Base-by-base conservation (phyloP, 495 filamentous ascomycete species). In the Patellaria atrata region DNA sequence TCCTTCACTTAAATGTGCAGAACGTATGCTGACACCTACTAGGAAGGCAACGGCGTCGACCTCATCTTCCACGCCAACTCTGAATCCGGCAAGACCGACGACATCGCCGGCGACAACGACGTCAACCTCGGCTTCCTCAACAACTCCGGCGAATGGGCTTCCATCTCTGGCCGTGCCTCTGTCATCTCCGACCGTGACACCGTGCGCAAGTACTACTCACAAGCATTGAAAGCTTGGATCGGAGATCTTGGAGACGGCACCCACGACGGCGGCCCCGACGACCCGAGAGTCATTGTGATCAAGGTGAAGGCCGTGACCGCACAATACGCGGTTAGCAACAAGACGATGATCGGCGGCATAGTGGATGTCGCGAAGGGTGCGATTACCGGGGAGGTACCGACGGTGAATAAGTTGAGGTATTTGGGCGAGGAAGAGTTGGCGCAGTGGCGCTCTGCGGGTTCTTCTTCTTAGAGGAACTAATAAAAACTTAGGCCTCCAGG, bases 61-160 rank as follows among this genome's bases (percentile, higher is more conserved):
- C 72, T 92, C 29, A 67, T 92, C 58, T 94, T 96, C 70, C 77
- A 89, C 62, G 82, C 84, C 45, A 94, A 94, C 64, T 83, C 82
- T 40, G 81, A 89, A 54, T 85, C 82, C 22, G 79, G 82, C 57
- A 94, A 96, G 63, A 86, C 83, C 9, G 68, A 82, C 58, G 85
- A 94, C 51, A 68, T 96, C 11, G 58, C 65, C 29, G 58, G 60
- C 12, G 78, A 94, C 61, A 66, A 73, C 0, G 72, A 85, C 54
- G 70, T 79, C 54, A 94, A 94, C 63, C 70, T 94, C 53, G 72
- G 74, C 32, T 96, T 96, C 70, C 63, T 85, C 43, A 79, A 82
- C 57, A 59, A 54, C 41, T 71, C 67, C 24, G 83, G 82, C 39
- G 64, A 73, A 49, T 81, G 77, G 76, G 87, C 86, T 8, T 87